Conservation (phyloP, 1,284 basidiomycete species). For the Moesziomyces sp. region DNA sequence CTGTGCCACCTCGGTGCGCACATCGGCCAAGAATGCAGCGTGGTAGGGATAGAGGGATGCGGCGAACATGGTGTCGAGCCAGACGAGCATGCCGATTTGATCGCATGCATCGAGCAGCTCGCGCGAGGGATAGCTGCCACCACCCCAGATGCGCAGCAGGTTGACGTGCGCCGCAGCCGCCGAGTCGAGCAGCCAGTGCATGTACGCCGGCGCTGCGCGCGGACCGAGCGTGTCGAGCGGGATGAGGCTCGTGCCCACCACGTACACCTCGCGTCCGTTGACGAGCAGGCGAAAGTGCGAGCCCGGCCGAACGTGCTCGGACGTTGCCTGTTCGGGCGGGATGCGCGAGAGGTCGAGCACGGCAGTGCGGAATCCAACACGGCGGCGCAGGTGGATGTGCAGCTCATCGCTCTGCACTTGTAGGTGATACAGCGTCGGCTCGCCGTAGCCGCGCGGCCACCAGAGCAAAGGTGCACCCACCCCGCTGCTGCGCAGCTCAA, state of each 20-base stretch:
- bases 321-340: slow-evolving; percentile 16
- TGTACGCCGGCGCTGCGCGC: slow-evolving; percentile 22
- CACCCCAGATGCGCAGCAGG: slow-evolving; percentile 59
- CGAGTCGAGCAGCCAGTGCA: slow-evolving; percentile 47
- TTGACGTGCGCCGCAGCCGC: slow-evolving; percentile 41
- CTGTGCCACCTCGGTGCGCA: slow-evolving; percentile 74
- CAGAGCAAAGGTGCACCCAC: slow-evolving; percentile 43
- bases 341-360: slow-evolving; percentile 46
- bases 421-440: slow-evolving; percentile 44
- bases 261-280: slow-evolving; percentile 45
- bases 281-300: slow-evolving; percentile 48
- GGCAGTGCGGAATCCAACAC: slow-evolving; percentile 56
- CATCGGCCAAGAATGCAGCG: slow-evolving; percentile 71
- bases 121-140: slow-evolving; percentile 49
- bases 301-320: slow-evolving; percentile 35
- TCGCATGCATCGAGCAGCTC: slow-evolving; percentile 75
- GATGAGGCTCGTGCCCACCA: slow-evolving; percentile 52
- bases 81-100: slow-evolving; percentile 75
- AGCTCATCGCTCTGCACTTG: slow-evolving; percentile 24
- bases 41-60: slow-evolving; percentile 70
- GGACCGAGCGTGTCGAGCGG: slow-evolving; percentile 43
- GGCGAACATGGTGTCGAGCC: slow-evolving; percentile 77
- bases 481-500: slow-evolving; percentile 34
- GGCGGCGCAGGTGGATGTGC: slow-evolving; percentile 8
- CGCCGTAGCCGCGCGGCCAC: slow-evolving; percentile 53